Evolutionary conservation across 208 protist species (phyloP).

Genomic region (Angomonas deanei): DNA sequence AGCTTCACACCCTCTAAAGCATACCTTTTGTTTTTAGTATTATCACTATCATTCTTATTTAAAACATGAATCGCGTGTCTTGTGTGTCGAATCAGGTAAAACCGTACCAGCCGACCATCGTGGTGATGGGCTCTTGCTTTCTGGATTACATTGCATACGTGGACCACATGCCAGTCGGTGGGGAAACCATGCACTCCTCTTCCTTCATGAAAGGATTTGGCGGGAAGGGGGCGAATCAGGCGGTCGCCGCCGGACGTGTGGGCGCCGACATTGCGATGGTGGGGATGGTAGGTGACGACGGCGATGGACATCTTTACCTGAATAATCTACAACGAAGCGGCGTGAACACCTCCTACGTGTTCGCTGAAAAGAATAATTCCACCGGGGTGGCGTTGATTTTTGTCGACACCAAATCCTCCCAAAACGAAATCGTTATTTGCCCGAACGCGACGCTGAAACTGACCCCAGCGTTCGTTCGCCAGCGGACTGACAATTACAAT

Average conservation of each 20-base stretch:
- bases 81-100: slow-evolving; percentile 30
- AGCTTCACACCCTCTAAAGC: too few species aligned
- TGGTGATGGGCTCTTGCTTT: slow-evolving; percentile 89
- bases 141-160: slow-evolving; percentile 90
- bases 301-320: slow-evolving; percentile 82
- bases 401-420: slow-evolving; percentile 76
- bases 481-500: slow-evolving; percentile 49
- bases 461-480: slow-evolving; percentile 44
- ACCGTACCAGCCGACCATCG: slow-evolving; percentile 31
- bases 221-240: slow-evolving; percentile 93
- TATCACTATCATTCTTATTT: too few species aligned
- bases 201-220: slow-evolving; percentile 88
- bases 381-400: slow-evolving; percentile 91
- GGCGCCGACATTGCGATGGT: slow-evolving; percentile 81
- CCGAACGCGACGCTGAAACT: slow-evolving; percentile 81
- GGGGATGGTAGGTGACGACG: slow-evolving; percentile 83
- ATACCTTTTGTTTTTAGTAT: too few species aligned
- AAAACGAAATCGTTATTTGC: slow-evolving; percentile 92
- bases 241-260: slow-evolving; percentile 78
- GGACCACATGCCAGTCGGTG: slow-evolving; percentile 75
- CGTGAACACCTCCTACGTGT: slow-evolving; percentile 71
- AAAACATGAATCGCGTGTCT: slow-evolving; percentile 49
- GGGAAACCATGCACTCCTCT: slow-evolving; percentile 90
- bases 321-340: slow-evolving; percentile 71
- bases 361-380: slow-evolving; percentile 29